phyloP scores from a whole-genome alignment of 192 early-diverging fungal genomes.

The Phlyctochytrium planicorne region DNA sequence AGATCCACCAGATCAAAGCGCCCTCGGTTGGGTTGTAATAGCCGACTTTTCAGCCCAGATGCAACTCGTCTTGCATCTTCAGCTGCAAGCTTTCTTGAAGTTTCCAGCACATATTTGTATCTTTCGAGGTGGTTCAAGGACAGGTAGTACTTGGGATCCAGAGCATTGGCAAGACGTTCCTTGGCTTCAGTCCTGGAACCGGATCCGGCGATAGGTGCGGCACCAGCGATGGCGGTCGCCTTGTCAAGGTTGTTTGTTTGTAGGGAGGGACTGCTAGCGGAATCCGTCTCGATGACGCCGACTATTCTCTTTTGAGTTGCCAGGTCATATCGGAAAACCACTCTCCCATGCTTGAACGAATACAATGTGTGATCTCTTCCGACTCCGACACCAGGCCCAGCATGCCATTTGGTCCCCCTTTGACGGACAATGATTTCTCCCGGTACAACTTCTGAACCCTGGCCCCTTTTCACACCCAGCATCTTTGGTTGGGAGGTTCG shows the following conservation, averaged over 20 bases:
- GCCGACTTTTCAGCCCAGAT: conserved; percentile 14
- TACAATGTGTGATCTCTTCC: conserved; percentile 50
- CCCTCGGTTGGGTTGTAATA: conserved; percentile 25
- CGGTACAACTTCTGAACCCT: conserved; percentile 37
- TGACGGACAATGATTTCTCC: conserved; percentile 51
- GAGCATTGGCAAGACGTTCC: conserved; percentile 30
- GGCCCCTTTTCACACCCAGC: conserved; percentile 45
- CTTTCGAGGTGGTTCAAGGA: conserved; percentile 24
- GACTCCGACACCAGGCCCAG: conserved; percentile 41
- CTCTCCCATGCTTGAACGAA: conserved; percentile 36
- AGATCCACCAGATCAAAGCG: conserved; percentile 45
- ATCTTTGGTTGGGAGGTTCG: conserved; percentile 52
- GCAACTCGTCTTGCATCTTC: conserved; percentile 28
- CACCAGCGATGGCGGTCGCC: neutral
- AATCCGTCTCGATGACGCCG: conserved; percentile 29
- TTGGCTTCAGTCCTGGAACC: conserved; percentile 45
- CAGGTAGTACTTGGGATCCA: conserved; percentile 44
- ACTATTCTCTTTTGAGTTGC: conserved; percentile 35
- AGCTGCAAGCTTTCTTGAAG: conserved; percentile 31
- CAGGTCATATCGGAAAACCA: conserved; percentile 49
- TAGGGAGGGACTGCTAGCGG: neutral
- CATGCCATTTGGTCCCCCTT: conserved; percentile 44
- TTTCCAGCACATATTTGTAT: conserved; percentile 40
- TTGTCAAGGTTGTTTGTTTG: conserved; percentile 3
- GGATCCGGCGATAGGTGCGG: conserved; percentile 12